Percentiles rank a stretch among this genome's conserved stretches.
Evolutionary conservation across 169 alveolate species (phyloP).

Genomic region (Pseudocohnilembus persalinus): DNA sequence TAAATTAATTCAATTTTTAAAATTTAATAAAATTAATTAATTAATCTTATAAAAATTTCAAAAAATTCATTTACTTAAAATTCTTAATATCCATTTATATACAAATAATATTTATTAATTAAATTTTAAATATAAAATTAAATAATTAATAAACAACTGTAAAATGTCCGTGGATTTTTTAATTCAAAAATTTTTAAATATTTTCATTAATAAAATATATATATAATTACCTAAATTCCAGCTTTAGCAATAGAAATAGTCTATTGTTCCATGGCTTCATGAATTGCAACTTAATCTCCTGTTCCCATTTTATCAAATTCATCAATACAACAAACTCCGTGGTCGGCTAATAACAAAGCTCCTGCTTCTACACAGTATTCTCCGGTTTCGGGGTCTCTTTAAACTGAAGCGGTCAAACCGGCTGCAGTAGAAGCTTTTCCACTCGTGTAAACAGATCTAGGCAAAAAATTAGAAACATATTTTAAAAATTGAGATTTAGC

Average conservation of each 20-base stretch:
- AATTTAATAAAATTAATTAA: too few relatives aligned
- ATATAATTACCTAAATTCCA: constrained; percentile 88
- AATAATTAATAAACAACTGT: not conserved
- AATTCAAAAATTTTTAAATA: not conserved
- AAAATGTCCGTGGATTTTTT: not conserved
- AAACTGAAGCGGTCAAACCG: constrained; percentile 98
- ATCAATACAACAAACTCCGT: constrained; percentile 97
- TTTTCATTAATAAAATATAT: too few relatives aligned
- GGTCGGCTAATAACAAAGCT: constrained; percentile 97
- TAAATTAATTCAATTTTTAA: too few relatives aligned
- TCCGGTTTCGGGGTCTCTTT: constrained; percentile 96
- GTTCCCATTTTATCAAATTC: constrained; percentile 98
- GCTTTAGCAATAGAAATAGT: constrained; percentile 98
- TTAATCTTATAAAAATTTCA: too few relatives aligned
- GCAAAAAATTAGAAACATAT: constrained; percentile 90
- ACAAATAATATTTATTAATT: too few relatives aligned
- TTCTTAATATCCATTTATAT: too few relatives aligned
- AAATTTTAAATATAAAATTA: too few relatives aligned
- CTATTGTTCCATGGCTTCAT: constrained; percentile 99
- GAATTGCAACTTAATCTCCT: constrained; percentile 98
- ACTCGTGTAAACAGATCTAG: constrained; percentile 94
- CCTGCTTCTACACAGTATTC: constrained; percentile 98
- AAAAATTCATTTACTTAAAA: too few relatives aligned
- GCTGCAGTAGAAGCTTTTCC: constrained; percentile 98
- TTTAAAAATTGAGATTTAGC: constrained; percentile 96